These are phyloP conservation scores for Mallotus japonicus DNA, from an alignment of 441 rosid genomes.

Conservation along the genomic window DNA sequence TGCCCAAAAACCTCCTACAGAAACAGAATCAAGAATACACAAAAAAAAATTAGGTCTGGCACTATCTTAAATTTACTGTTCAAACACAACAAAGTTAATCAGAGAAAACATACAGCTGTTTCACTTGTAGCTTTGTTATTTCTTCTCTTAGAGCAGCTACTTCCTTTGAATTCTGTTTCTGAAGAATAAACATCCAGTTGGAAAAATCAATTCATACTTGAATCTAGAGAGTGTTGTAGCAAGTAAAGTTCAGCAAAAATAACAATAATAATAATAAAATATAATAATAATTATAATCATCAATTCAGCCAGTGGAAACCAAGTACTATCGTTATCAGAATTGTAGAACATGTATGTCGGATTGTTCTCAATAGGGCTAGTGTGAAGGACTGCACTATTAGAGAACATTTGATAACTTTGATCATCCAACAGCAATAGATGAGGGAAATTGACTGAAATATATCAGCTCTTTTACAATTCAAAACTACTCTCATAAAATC, in stretches of 20 bases:
- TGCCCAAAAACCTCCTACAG: slow-evolving; percentile 60
- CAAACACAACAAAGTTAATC: slow-evolving; percentile 6
- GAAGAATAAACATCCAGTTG: slow-evolving; percentile 17
- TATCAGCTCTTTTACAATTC: background rate
- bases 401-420: background rate
- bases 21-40: slow-evolving; percentile 16
- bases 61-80: background rate
- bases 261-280: no score
- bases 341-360: background rate
- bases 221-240: background rate
- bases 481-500: background rate
- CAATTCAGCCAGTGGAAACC: background rate
- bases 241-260: background rate
- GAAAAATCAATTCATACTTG: slow-evolving; percentile 3
- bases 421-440: background rate
- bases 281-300: background rate
- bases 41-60: slow-evolving; percentile 9
- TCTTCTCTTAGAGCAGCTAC: slow-evolving; percentile 58
- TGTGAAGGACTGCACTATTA: background rate
- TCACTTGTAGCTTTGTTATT: slow-evolving; percentile 61
- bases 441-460: background rate
- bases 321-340: background rate
- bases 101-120: slow-evolving; percentile 58
- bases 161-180: slow-evolving; percentile 55
- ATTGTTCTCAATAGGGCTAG: background rate